These are phyloP conservation scores for Solanum peruvianum DNA, from an alignment of 257 asterid genomes.

Conservation along the genomic window DNA sequence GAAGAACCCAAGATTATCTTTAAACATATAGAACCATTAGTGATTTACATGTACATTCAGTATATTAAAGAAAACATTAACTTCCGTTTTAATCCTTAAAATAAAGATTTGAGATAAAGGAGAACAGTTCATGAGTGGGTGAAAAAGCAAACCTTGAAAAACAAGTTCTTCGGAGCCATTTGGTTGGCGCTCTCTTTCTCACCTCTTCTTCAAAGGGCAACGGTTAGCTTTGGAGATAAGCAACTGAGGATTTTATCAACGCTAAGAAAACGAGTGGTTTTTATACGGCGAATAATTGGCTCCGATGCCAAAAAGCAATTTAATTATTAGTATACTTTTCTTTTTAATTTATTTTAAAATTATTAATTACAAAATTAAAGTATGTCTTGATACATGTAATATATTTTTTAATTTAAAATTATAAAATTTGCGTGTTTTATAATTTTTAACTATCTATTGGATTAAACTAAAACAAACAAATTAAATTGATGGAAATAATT, in stretches of 20 bases:
- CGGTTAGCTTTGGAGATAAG: conserved; percentile 27
- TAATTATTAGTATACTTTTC: too few species aligned
- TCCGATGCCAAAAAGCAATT: too few species aligned
- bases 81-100: not conserved
- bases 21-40: not conserved
- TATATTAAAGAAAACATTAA: not conserved
- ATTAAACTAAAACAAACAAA: too few species aligned
- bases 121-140: not conserved
- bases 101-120: too few species aligned
- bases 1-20: conserved; percentile 84
- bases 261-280: not conserved
- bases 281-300: not conserved
- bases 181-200: not conserved
- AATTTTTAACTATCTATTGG: too few species aligned
- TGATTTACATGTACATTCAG: not conserved
- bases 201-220: not conserved
- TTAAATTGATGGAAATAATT: too few species aligned
- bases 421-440: too few species aligned
- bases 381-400: too few species aligned
- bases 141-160: conserved; percentile 17
- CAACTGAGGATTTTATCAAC: not conserved
- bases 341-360: too few species aligned
- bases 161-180: conserved; percentile 26
- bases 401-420: too few species aligned
- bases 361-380: too few species aligned